These are phyloP conservation scores for Alternaria tenuissima DNA, from an alignment of 2,329 filamentous ascomycete genomes.

Conservation along the genomic window DNA sequence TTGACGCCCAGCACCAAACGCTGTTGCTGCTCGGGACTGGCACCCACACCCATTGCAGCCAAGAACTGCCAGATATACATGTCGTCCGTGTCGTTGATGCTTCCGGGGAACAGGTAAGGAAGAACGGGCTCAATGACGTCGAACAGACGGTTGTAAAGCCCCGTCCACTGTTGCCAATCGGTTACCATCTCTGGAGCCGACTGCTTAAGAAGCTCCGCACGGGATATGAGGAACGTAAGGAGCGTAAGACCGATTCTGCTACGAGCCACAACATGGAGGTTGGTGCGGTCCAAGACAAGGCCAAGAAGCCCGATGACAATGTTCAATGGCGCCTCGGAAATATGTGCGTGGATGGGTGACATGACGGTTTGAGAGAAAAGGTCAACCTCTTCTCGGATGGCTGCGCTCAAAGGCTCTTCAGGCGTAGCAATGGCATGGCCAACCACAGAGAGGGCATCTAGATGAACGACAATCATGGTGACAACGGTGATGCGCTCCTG, in stretches of 20 bases:
- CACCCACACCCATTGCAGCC: constrained; percentile 91
- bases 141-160: constrained; percentile 86
- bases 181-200: constrained; percentile 71
- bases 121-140: constrained; percentile 84
- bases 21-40: constrained; percentile 93
- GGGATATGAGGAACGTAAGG: constrained; percentile 91
- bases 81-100: constrained; percentile 89
- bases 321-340: constrained; percentile 88
- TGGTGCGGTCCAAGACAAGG: constrained; percentile 80
- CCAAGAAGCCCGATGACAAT: constrained; percentile 91
- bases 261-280: constrained; percentile 82
- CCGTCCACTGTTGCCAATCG: constrained; percentile 79
- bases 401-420: constrained; percentile 72
- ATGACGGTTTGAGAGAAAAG: constrained; percentile 88
- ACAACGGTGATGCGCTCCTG: constrained; percentile 94
- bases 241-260: constrained; percentile 89
- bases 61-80: constrained; percentile 99
- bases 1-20: constrained; percentile 94
- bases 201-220: constrained; percentile 92
- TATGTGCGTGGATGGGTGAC: constrained; percentile 86
- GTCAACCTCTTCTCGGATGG: constrained; percentile 89
- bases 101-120: constrained; percentile 86
- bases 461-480: constrained; percentile 93
- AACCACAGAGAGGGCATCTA: constrained; percentile 91
- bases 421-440: constrained; percentile 77